Evolutionary conservation across 192 early-diverging fungal genomes (phyloP), one percentile per base, ranked within the genome.

Genomic region (Oehlia diaphana): DNA sequence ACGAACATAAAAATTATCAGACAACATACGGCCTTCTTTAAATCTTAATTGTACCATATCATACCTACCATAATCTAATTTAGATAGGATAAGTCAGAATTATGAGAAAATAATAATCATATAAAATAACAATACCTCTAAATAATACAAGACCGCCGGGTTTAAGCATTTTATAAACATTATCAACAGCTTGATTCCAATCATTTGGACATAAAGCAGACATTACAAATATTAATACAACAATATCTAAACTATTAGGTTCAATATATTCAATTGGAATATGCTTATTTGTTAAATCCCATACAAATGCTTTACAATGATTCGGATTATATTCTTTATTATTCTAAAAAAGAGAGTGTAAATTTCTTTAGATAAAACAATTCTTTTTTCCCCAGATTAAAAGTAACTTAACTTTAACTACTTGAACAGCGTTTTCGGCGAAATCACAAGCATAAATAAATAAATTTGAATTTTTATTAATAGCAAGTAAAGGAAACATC

Each of bases 11-110:
- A 98, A 92, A 86, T 98, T 97, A 39, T 96, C 93, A 9, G 94
- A 92, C 9, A 99, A 84, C 82, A 97, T 88, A 35, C 96, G 89
- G 58, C 93, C 94, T 23, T 93, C 86, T 82, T 99, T 99, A 84
- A 99, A 97, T 64, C 97, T 91, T 68, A 99, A 85, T 84, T 99
- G 98, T 19, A 97, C 95, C 82, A 97, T 89, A 83, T 99, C 98
- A 84, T 99, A 96, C n/a, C 97, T 86, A 19, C 95, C 98, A 85
- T 99, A 99, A 83, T 99, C 98, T 47, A 95, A 87, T 83, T 97
- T 95, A 74, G 97, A 82, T 7, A 28, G 13, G 28, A 66, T 31
- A 58, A 58, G 16, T 21, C 12, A 16, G 53, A 21, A 58, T 21
- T 58, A 58, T 19, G 14, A 19, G 16, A 21, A 58, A 21, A 21